Evolutionary conservation across 192 early-diverging fungal genomes (phyloP), one percentile per base, ranked within the genome.

Genomic region (Coemansia aciculifera): DNA sequence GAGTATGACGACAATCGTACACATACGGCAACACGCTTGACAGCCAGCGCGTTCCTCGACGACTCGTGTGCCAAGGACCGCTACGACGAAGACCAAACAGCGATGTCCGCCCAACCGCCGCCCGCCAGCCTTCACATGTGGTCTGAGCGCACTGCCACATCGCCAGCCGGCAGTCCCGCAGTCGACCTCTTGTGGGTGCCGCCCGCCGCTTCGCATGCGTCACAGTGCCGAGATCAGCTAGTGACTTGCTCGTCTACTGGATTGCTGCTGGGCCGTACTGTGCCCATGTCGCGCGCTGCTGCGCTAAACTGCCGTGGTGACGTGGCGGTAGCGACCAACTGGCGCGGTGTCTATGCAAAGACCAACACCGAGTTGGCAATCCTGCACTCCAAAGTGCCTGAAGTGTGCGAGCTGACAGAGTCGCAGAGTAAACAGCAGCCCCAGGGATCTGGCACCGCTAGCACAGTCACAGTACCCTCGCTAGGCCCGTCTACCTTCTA

Each of bases 291-390:
- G 59, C 68, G 65, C 29, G 52, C 75, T 15, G 73, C 61, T 2
- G 67, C 38, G 15, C 32, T 69, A n/a, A 73, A 64, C 67, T 66
- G 72, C 40, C 81, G 73, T 32, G 81, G 73, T 11, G 70, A 72
- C 42, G n/a, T 78, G 29, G 76, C 76, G 1, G 51, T 74, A 31
- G 52, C 76, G 3, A 78, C 73, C 63, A 83, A 83, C 69, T 83
- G 81, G 81, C 59, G 61, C 27, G 73, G 71, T 29, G 60, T 57
- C 29, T 56, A 63, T 8, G 64, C 72, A n/a, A 31, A 40, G 17
- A 66, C 69, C 1, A 64, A 66, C 31, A 51, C 63, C 15, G 67
- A 78, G 27, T 66, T 74, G 75, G 65, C 59, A 17, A 24, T 54
- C 52, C 54, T 78, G 40, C 81, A 78, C 36, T 34, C 66, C 21